Percentiles rank a stretch among this genome's conserved stretches.
Conservation (phyloP, 1,284 basidiomycete genomes). For the Melanopsichium pennsylvanicum region DNA sequence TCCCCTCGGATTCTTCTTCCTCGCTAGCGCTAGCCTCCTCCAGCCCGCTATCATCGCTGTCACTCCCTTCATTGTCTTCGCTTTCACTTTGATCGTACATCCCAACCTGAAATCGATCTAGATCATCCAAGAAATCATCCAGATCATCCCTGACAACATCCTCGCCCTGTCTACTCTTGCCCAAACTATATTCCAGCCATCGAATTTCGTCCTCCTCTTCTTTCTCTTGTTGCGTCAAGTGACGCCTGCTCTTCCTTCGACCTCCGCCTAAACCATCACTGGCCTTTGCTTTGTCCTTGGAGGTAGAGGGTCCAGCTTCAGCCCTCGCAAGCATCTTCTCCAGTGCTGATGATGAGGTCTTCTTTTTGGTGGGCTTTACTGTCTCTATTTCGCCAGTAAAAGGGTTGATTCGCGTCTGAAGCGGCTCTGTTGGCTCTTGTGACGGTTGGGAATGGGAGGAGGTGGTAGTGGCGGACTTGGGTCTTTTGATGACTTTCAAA, state of each 20-base stretch:
- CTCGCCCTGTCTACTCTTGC: conserved; percentile 22
- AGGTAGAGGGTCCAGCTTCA: conserved; percentile 22
- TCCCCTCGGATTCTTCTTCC: conserved; percentile 1
- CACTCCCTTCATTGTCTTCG: conserved; percentile 5
- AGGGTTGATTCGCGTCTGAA: conserved; percentile 26
- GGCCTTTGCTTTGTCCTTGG: conserved; percentile 12
- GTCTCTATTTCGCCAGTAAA: conserved; percentile 40
- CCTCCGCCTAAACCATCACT: conserved; percentile 5
- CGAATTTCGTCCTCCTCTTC: conserved; percentile 64
- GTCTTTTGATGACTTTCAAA: conserved; percentile 29
- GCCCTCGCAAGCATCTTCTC: conserved; percentile 38
- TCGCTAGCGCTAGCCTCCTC: conserved; percentile 17
- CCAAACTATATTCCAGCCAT: conserved; percentile 62
- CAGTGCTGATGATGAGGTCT: conserved; percentile 25
- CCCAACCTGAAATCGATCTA: conserved; percentile 52
- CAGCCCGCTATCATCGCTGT: conserved; percentile 16
- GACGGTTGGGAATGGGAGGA: too few species aligned
- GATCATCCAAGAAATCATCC: conserved; percentile 56
- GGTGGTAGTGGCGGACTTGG: conserved; percentile 18
- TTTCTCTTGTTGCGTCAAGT: conserved; percentile 52
- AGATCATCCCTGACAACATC: conserved; percentile 49
- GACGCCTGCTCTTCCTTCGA: conserved; percentile 31
- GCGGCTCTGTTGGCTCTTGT: background rate
- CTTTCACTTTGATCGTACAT: conserved; percentile 36
- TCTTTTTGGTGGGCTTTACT: conserved; percentile 3